phyloP scores from a whole-genome alignment of 2,329 filamentous ascomycete species.

The Plectosphaerella cucumerina region DNA sequence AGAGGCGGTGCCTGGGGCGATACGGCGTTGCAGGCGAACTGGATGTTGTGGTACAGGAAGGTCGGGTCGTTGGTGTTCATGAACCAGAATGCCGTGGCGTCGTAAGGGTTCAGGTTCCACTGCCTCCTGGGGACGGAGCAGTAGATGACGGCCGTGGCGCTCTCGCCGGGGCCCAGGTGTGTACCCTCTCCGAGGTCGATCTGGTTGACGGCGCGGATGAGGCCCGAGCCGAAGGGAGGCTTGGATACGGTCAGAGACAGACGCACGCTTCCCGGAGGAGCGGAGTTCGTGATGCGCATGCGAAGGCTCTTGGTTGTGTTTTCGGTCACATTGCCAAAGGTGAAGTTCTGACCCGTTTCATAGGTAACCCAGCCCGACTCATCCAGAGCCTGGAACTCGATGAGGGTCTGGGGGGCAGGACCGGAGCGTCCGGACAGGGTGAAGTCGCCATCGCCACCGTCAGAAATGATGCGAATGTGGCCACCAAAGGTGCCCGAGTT shows the following conservation, averaged over 20 bases:
- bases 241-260: slow-evolving; percentile 57
- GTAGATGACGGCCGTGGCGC: slow-evolving; percentile 45
- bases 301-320: slow-evolving; percentile 42
- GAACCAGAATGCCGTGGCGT: slow-evolving; percentile 46
- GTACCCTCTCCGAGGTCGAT: slow-evolving; percentile 56
- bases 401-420: slow-evolving; percentile 39
- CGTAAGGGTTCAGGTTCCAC: slow-evolving; percentile 50
- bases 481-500: slow-evolving; percentile 42
- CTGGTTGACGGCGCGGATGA: slow-evolving; percentile 50
- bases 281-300: slow-evolving; percentile 50
- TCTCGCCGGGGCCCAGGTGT: slow-evolving; percentile 42
- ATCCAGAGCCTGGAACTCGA: slow-evolving; percentile 52
- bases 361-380: slow-evolving; percentile 47
- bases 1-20: slow-evolving; percentile 49
- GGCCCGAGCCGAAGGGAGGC: slow-evolving; percentile 51
- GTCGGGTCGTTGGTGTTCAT: slow-evolving; percentile 52
- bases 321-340: slow-evolving; percentile 51
- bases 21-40: slow-evolving; percentile 48
- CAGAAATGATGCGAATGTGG: slow-evolving; percentile 42
- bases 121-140: slow-evolving; percentile 54
- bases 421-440: slow-evolving; percentile 46
- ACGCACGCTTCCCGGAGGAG: slow-evolving; percentile 35
- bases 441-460: slow-evolving; percentile 44
- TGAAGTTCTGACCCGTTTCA: slow-evolving; percentile 37
- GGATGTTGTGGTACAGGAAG: slow-evolving; percentile 47